These are phyloP conservation scores for Gynandropsis gynandra DNA, from an alignment of 345 rosid genomes.

Conservation along the genomic window DNA sequence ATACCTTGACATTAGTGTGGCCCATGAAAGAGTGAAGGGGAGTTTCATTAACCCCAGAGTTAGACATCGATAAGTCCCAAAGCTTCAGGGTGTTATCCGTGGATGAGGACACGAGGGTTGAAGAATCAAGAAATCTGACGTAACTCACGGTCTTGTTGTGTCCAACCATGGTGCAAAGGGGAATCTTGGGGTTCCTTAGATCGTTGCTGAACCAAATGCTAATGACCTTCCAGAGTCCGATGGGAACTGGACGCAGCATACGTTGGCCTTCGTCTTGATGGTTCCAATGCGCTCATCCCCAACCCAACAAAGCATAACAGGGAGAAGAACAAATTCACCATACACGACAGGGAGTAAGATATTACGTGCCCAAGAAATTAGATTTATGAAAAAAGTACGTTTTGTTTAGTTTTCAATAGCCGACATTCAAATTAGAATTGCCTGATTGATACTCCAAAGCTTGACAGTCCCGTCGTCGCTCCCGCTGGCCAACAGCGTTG, in stretches of 20 bases:
- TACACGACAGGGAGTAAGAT: conserved; percentile 17
- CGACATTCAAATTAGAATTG: conserved; percentile 88
- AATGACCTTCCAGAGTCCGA: conserved; percentile 64
- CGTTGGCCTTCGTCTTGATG: conserved; percentile 87
- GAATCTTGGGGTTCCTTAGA: conserved; percentile 71
- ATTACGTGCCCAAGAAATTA: conserved; percentile 29
- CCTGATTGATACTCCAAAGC: conserved; percentile 99
- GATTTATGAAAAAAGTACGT: conserved; percentile 37
- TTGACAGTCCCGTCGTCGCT: conserved; percentile 92
- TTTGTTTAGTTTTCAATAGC: conserved; percentile 60
- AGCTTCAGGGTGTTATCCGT: conserved; percentile 95
- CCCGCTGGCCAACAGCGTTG: conserved; percentile 89
- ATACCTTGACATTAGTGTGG: conserved; percentile 86
- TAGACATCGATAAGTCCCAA: conserved; percentile 77
- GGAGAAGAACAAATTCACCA: conserved; percentile 40
- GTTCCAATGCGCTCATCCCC: conserved; percentile 83
- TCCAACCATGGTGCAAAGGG: conserved; percentile 75
- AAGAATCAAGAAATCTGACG: conserved; percentile 74
- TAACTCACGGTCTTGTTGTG: conserved; percentile 88
- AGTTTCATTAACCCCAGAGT: conserved; percentile 61
- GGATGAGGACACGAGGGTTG: conserved; percentile 75
- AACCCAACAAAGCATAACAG: conserved; percentile 43
- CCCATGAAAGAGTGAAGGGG: conserved; percentile 84
- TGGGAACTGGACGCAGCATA: conserved; percentile 92
- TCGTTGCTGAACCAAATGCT: conserved; percentile 97